These are phyloP conservation scores for Leishmania tarentolae DNA, from an alignment of 208 protist genomes.

Conservation along the genomic window DNA sequence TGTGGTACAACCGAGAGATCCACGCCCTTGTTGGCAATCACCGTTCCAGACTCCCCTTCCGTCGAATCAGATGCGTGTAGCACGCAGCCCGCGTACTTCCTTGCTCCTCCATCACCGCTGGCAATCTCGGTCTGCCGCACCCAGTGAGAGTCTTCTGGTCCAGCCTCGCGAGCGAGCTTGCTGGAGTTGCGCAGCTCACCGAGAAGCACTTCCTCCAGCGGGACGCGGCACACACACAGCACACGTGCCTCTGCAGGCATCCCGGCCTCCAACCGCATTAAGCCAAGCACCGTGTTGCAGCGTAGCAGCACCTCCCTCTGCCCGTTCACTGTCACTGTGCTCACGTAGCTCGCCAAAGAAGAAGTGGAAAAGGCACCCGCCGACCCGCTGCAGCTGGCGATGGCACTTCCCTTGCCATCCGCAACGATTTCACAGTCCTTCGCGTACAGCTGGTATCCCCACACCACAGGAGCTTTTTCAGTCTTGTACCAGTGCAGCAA, in stretches of 20 bases:
- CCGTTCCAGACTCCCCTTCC: not conserved
- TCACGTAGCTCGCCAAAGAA: slow-evolving; percentile 12
- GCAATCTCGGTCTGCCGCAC: slow-evolving; percentile 29
- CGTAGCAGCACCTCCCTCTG: slow-evolving; percentile 10
- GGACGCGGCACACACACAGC: slow-evolving; percentile 35
- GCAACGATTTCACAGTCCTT: slow-evolving; percentile 12
- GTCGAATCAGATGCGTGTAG: slow-evolving; percentile 6
- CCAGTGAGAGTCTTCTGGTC: slow-evolving; percentile 43
- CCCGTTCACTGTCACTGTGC: slow-evolving; percentile 16
- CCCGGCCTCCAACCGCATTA: not conserved
- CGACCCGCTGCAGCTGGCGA: not conserved
- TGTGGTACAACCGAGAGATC: slow-evolving; percentile 25
- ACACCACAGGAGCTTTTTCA: slow-evolving; percentile 3
- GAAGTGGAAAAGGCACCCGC: slow-evolving; percentile 4
- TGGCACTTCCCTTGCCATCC: not conserved
- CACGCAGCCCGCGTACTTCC: slow-evolving; percentile 11
- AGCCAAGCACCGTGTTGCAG: slow-evolving; percentile 13
- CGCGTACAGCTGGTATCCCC: slow-evolving; percentile 26
- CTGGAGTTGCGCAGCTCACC: slow-evolving; percentile 58
- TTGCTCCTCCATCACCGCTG: not conserved
- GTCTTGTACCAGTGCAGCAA: slow-evolving; percentile 30
- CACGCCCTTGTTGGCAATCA: slow-evolving; percentile 8
- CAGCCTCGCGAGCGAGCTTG: slow-evolving; percentile 50
- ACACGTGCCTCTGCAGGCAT: slow-evolving; percentile 14
- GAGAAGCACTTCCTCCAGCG: slow-evolving; percentile 66